A percentile compares a stretch with the other conserved stretches of the same genome.
Conservation (phyloP, 2,329 filamentous ascomycete species). For the Acephala macrosclerotiorum region DNA sequence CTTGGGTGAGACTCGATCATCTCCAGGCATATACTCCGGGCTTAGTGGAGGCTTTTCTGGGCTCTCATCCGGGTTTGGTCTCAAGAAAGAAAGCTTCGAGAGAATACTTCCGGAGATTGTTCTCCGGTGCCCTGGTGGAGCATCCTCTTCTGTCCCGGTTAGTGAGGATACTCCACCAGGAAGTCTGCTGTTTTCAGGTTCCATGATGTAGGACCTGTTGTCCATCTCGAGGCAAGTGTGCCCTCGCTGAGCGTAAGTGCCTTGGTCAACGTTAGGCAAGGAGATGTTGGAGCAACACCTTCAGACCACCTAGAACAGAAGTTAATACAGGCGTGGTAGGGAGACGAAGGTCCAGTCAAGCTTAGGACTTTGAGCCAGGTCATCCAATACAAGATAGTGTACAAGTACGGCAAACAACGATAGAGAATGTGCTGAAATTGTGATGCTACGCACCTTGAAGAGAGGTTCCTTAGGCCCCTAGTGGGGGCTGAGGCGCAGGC, state of each 20-base stretch:
- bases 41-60: conserved; percentile 34
- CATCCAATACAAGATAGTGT: too few relatives aligned
- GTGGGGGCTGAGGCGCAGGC: too few relatives aligned
- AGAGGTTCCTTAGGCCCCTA: too few relatives aligned
- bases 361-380: too few relatives aligned
- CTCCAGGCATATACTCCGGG: conserved; percentile 43
- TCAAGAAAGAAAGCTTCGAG: conserved; percentile 74
- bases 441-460: too few relatives aligned
- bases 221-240: background rate
- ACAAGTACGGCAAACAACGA: too few relatives aligned
- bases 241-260: background rate
- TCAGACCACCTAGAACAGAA: background rate
- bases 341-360: too few relatives aligned
- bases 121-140: conserved; percentile 52
- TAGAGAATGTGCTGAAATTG: too few relatives aligned
- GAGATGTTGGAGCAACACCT: background rate
- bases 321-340: background rate
- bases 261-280: background rate
- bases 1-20: conserved; percentile 40
- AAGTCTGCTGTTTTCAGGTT: background rate
- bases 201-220: background rate
- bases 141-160: conserved; percentile 18
- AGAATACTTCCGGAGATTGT: conserved; percentile 63
- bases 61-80: conserved; percentile 52
- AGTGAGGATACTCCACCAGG: background rate